These are phyloP conservation scores for Gossypium aridum DNA, from an alignment of 441 rosid species.

Conservation along the genomic window DNA sequence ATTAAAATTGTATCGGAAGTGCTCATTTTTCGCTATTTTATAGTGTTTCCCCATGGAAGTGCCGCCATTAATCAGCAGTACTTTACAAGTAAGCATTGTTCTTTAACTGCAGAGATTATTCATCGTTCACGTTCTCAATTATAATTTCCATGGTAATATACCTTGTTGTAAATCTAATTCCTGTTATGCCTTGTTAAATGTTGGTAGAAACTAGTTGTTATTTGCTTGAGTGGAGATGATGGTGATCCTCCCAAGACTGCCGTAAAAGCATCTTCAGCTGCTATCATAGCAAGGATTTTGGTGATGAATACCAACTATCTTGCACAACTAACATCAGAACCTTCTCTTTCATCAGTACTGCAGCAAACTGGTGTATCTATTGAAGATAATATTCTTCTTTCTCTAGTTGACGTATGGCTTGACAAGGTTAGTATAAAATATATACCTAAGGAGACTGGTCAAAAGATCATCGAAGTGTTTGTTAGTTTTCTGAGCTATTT, in stretches of 20 bases:
- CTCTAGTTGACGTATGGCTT: constrained; percentile 91
- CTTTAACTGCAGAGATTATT: constrained; percentile 9
- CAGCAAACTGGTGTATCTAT: constrained; percentile 67
- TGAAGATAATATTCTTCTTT: constrained; percentile 77
- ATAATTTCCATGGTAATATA: background rate
- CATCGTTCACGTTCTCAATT: background rate
- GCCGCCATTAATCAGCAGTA: constrained; percentile 75
- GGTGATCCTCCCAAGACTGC: constrained; percentile 77
- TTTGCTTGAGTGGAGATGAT: constrained; percentile 86
- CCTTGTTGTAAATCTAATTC: constrained; percentile 11
- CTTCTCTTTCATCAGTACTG: constrained; percentile 62
- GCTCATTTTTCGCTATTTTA: constrained; percentile 13
- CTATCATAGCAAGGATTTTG: constrained; percentile 85
- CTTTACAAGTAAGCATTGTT: constrained; percentile 59
- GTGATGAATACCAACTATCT: constrained; percentile 89
- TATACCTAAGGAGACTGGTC: constrained; percentile 6
- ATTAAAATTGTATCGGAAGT: background rate
- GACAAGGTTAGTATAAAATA: constrained; percentile 62
- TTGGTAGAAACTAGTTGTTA: constrained; percentile 67
- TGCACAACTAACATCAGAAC: constrained; percentile 83
- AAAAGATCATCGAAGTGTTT: background rate
- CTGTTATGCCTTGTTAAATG: constrained; percentile 14
- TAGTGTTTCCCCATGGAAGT: constrained; percentile 91
- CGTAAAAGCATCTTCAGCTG: constrained; percentile 79
- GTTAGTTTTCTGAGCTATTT: background rate